phyloP scores from a whole-genome alignment of 139 green algal genomes.

The Chlamydomonas schloesseri region DNA sequence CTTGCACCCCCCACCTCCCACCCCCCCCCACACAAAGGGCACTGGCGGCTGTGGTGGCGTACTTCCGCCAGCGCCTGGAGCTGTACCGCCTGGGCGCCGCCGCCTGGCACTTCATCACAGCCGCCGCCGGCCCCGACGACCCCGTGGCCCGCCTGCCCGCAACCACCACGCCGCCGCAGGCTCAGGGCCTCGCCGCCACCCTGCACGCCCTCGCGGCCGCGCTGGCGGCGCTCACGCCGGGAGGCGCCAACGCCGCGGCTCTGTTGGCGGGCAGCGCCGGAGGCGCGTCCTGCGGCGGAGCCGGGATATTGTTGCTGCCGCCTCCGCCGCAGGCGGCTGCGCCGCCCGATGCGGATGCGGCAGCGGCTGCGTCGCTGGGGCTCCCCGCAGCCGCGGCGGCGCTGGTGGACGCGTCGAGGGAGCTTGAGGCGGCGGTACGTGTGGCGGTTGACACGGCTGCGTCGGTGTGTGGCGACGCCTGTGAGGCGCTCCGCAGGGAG shows the following conservation, averaged over 20 bases:
- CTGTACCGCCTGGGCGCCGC: slow-evolving; percentile 39
- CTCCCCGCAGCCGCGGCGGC: not conserved
- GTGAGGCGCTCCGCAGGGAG: slow-evolving; percentile 18
- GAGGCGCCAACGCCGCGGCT: not conserved
- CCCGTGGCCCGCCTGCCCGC: slow-evolving; percentile 26
- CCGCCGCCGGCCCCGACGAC: not conserved
- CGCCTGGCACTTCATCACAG: slow-evolving; percentile 36
- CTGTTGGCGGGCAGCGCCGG: not conserved
- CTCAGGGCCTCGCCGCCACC: not conserved
- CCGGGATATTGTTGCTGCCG: not conserved
- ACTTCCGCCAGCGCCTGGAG: slow-evolving; percentile 37
- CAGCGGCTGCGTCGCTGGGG: not conserved
- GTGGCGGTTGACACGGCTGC: slow-evolving; percentile 8
- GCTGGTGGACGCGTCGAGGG: not conserved
- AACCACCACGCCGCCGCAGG: slow-evolving; percentile 30
- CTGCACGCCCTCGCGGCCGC: not conserved
- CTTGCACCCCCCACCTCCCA: too few species aligned
- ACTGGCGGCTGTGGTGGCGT: not conserved
- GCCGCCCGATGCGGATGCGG: not conserved
- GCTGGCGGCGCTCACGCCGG: slow-evolving; percentile 2
- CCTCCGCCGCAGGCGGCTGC: too few species aligned
- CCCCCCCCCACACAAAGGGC: too few species aligned
- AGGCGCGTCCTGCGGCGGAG: not conserved
- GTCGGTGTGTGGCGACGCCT: not conserved
- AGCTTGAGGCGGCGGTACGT: slow-evolving; percentile 6